Conservation (phyloP, 2,329 filamentous ascomycete species). For the Aspergillus spinulosporus region DNA sequence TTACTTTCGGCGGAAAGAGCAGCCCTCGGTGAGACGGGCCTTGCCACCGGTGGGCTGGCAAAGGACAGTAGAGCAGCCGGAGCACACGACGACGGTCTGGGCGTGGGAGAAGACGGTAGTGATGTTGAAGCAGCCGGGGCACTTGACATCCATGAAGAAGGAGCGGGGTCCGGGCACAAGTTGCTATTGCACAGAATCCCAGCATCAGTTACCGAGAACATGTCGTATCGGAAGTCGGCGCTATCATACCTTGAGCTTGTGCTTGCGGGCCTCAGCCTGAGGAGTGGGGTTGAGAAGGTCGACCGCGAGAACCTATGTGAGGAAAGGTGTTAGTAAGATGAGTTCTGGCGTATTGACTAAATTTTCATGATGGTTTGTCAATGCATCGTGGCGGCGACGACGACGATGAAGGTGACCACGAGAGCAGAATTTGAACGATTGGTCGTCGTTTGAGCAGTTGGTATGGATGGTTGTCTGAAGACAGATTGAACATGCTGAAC, state of each 20-base stretch:
- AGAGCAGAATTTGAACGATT: neutral
- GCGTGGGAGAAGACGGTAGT: conserved; percentile 99
- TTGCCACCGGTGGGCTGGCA: conserved; percentile 99
- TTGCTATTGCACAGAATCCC: conserved; percentile 55
- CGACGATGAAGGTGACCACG: conserved; percentile 14
- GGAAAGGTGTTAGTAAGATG: conserved; percentile 22
- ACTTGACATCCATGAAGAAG: conserved; percentile 99
- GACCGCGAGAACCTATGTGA: conserved; percentile 92
- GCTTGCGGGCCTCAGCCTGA: conserved; percentile 98
- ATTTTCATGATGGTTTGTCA: conserved; percentile 8
- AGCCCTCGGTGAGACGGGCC: conserved; percentile 97
- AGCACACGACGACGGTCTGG: conserved; percentile 99
- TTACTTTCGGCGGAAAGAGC: conserved; percentile 99
- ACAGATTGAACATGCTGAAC: conserved; percentile 22
- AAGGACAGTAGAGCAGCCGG: conserved; percentile 97
- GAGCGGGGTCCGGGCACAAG: conserved; percentile 95
- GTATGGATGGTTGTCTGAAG: conserved; percentile 6
- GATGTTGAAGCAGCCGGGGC: conserved; percentile 99
- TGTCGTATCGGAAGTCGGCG: neutral
- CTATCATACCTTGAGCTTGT: conserved; percentile 96
- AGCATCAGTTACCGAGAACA: conserved; percentile 9
- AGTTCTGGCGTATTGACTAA: neutral
- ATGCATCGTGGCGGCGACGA: conserved; percentile 3
- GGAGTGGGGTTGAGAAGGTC: conserved; percentile 99
- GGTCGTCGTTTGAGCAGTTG: neutral